Base-by-base conservation (phyloP, 164 flowering plant genomes). In the Buxus sempervirens region DNA sequence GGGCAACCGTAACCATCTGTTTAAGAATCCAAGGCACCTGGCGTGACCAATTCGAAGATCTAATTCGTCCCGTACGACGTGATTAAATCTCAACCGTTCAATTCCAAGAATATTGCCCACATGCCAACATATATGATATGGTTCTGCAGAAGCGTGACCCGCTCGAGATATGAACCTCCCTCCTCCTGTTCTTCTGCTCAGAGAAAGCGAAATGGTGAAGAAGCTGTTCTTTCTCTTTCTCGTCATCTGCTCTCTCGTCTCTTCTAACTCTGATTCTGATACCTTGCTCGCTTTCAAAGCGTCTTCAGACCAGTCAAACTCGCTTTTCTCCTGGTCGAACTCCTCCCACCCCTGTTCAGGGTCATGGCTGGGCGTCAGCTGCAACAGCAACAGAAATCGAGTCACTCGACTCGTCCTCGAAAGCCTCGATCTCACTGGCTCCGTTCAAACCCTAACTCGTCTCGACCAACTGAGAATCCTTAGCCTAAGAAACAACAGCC, bases 351-450 rank as follows among this genome's bases (percentile, higher is more conserved):
- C 81, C 5, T 85, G 88, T 57, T 53, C 77, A 20, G 63, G 32
- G 13, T 54, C 81, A n/a, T 85, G 88, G 88, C 57, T 78, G 25
- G 88, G 88, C 0, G 79, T 85, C 69, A 70, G 73, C 58, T 85
- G 88, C 78, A 70, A 67, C 64, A 58, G 67, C 1, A 55, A 49
- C 26, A 75, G 66, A 55, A 58, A 28, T 8, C 77, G 80, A 63
- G 82, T 82, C 62, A 78, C 78, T 18, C 73, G 61, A 42, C 77
- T 85, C 20, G 82, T 82, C 14, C 84, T 85, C 12, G 49, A 85
- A 53, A 28, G 66, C 56, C 78, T 82, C 25, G 66, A 68, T 62
- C 84, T 85, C 21, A 72, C 76, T 18, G 88, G 86, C 6, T 55
- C 82, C 0, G 59, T 76, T 48, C 41, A 75, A 20, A 15, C 71